Percentiles rank a stretch among this genome's conserved stretches.
phyloP scores from a whole-genome alignment of 129 eudicot genomes.

The Chrysanthemum seticuspe region DNA sequence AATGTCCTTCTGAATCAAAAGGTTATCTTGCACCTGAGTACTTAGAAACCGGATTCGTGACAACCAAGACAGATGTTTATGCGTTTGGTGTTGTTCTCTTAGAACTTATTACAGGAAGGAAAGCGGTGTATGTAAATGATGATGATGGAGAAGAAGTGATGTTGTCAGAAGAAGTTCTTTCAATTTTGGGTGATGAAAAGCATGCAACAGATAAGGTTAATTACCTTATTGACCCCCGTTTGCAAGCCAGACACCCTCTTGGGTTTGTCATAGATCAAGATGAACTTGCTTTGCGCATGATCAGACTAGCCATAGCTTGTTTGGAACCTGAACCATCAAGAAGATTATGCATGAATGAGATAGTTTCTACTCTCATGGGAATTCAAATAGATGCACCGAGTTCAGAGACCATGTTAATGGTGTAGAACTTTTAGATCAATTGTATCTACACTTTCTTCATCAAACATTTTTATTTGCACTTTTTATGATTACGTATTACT shows the following conservation, averaged over 20 bases:
- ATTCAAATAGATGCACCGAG: constrained; percentile 60
- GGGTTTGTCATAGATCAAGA: constrained; percentile 54
- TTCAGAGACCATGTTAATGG: constrained; percentile 24
- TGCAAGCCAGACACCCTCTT: constrained; percentile 48
- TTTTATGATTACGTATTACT: constrained; percentile 5
- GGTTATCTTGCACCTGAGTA: constrained; percentile 85
- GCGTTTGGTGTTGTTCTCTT: constrained; percentile 81
- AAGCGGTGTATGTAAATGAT: constrained; percentile 35
- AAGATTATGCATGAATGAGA: constrained; percentile 50
- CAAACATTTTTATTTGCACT: not conserved
- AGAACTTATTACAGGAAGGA: constrained; percentile 72
- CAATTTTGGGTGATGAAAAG: constrained; percentile 34
- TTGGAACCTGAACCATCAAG: constrained; percentile 48
- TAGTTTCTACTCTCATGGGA: constrained; percentile 53
- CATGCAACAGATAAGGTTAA: constrained; percentile 27
- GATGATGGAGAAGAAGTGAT: constrained; percentile 51
- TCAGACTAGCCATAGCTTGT: constrained; percentile 53
- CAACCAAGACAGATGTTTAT: constrained; percentile 71
- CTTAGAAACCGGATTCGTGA: constrained; percentile 43
- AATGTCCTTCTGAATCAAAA: constrained; percentile 40
- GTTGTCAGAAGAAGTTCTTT: constrained; percentile 44
- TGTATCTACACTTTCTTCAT: constrained; percentile 12
- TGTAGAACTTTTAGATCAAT: not conserved
- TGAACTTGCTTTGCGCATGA: constrained; percentile 48
- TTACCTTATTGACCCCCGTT: constrained; percentile 50